Evolutionary conservation across 495 filamentous ascomycete genomes (phyloP), one percentile per base, ranked within the genome.

Genomic region (Penicillium atrosanguineum): DNA sequence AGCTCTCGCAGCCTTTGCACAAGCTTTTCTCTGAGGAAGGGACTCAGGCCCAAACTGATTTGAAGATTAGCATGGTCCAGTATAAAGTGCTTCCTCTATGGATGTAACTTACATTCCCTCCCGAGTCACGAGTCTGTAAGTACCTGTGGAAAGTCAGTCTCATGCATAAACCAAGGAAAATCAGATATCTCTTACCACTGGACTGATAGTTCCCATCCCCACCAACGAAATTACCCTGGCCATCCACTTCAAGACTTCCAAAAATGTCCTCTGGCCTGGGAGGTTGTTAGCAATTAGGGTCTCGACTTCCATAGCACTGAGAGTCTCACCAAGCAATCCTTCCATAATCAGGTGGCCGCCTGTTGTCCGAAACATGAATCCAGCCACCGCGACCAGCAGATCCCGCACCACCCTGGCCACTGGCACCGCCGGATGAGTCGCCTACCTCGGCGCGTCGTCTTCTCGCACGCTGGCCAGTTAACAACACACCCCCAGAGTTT

Each of bases 331-430:
- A 89, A 42, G 93, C 88, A 61, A 96, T 95, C 46, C 94, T 70
- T 0, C 94, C 94, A 75, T 82, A 98, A 57, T 96, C 91, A 7
- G 92, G 92, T 16, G 91, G 89, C 47, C 88, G 86, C 53, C 94
- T 76, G 59, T 64, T 62, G 63, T 97, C 94, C 44, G 86, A 93
- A 5, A 98, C 78, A 77, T 98, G 94, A 16, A 96, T 81, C 77
- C 87, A 94, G 0, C 94, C 94, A 19, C 93, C 94, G 47, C 87
- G 74, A 0, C 90, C 91, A 1, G 79, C 90, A 15, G 90, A 89
- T 2, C 92, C 93, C 23, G 80, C 83, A 28, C 91, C 92, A 21
- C 92, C 92, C 62, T 95, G 89, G 3, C 78, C 80, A 61, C 86
- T 94, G 3, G 90, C 90, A 28, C 86, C 89, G 7, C 90, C 87